Percentiles rank a stretch among this genome's conserved stretches.
phyloP scores from a whole-genome alignment of 495 filamentous ascomycete genomes.

The Annulohypoxylon maeteangense region DNA sequence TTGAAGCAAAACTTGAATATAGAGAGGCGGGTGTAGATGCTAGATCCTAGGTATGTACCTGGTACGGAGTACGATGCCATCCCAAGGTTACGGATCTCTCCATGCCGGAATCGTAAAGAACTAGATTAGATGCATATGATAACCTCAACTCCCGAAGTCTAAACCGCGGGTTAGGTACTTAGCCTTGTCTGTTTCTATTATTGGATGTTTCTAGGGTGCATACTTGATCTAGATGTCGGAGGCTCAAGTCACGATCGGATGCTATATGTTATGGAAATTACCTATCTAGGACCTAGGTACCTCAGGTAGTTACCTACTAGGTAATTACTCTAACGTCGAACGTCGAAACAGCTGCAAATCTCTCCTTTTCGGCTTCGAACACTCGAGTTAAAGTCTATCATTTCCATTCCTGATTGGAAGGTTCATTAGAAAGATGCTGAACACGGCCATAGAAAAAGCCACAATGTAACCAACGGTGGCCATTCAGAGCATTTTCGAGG shows the following conservation, averaged over 20 bases:
- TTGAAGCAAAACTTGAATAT: too few relatives aligned
- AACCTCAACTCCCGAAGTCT: constrained; percentile 9
- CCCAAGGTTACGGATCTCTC: constrained; percentile 7
- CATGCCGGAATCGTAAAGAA: constrained; percentile 1
- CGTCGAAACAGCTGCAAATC: background rate
- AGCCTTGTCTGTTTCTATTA: constrained; percentile 6
- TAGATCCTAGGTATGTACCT: too few relatives aligned
- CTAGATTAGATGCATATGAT: constrained; percentile 16
- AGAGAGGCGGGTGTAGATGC: too few relatives aligned
- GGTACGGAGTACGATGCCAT: constrained; percentile 9
- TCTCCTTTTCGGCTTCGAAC: background rate
- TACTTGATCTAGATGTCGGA: background rate
- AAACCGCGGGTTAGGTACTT: constrained; percentile 4
- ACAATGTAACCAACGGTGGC: constrained; percentile 9
- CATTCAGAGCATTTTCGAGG: background rate
- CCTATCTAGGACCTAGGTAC: too few relatives aligned
- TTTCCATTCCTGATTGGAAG: background rate
- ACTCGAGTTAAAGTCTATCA: background rate
- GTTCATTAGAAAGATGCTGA: background rate
- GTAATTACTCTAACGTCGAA: too few relatives aligned
- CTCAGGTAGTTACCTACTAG: too few relatives aligned
- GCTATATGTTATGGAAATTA: background rate
- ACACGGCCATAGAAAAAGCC: background rate
- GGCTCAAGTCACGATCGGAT: constrained; percentile 1
- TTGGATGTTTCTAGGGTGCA: constrained; percentile 4